Percentiles rank a stretch among this genome's conserved stretches.
phyloP scores from a whole-genome alignment of 2,329 filamentous ascomycete species.

The Colletotrichum costaricense region DNA sequence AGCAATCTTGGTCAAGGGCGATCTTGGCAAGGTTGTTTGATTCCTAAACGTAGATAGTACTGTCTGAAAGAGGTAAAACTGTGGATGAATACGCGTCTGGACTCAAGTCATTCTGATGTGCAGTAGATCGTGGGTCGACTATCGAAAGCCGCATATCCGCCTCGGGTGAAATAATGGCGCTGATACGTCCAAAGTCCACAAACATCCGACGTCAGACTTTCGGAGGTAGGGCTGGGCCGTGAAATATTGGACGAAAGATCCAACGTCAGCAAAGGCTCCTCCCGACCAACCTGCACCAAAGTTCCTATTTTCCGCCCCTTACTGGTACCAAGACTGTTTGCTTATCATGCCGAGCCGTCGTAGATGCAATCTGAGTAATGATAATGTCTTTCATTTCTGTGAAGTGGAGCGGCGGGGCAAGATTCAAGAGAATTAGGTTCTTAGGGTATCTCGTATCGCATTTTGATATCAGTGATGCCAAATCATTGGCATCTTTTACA shows the following conservation, averaged over 20 bases:
- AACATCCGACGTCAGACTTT: conserved; percentile 1
- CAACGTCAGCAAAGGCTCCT: conserved; percentile 7
- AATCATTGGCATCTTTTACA: neutral
- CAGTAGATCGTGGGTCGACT: neutral
- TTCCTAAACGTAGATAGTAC: neutral
- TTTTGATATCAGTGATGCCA: too few relatives aligned
- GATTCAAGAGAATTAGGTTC: too few relatives aligned
- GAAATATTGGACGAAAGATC: neutral
- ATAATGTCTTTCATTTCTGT: too few relatives aligned
- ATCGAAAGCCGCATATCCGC: neutral
- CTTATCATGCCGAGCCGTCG: neutral
- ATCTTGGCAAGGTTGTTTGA: neutral
- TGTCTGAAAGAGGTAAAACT: too few relatives aligned
- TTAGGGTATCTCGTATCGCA: too few relatives aligned
- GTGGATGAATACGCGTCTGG: neutral
- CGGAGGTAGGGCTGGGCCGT: neutral
- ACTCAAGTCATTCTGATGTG: too few relatives aligned
- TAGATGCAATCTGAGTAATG: neutral
- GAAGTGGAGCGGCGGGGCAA: neutral
- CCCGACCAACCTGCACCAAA: neutral
- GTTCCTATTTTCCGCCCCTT: neutral
- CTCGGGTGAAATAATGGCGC: too few relatives aligned
- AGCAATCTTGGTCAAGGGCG: neutral
- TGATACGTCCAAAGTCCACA: neutral
- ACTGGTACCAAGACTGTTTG: neutral